Evolutionary conservation across 345 rosid species (phyloP).

Genomic region (Toxicodendron radicans): DNA sequence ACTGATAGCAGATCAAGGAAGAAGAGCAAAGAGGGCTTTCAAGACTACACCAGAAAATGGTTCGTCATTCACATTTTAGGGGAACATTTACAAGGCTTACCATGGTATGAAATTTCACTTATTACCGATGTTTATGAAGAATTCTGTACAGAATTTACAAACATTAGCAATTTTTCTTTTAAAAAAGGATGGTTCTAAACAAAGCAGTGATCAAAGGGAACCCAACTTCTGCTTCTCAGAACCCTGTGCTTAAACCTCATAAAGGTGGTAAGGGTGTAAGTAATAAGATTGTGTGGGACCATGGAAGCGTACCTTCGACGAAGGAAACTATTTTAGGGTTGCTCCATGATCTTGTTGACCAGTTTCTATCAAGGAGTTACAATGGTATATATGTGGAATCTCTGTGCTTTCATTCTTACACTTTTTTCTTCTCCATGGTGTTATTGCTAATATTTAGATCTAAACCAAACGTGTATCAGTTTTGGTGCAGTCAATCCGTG

Average conservation of each 20-base stretch:
- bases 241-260: conserved; percentile 41
- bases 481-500: conserved; percentile 75
- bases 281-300: conserved; percentile 65
- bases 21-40: too few species aligned
- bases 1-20: too few species aligned
- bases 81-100: conserved; percentile 41
- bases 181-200: conserved; percentile 89
- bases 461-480: conserved; percentile 43
- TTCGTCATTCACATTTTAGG: too few species aligned
- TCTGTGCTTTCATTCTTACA: conserved; percentile 13
- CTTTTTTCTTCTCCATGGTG: conserved; percentile 1
- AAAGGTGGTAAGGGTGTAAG: conserved; percentile 41
- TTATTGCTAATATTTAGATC: conserved; percentile 21
- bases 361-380: conserved; percentile 82
- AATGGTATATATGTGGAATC: conserved; percentile 54
- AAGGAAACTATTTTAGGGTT: conserved; percentile 53
- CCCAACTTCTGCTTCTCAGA: conserved; percentile 45
- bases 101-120: conserved; percentile 51
- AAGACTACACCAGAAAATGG: too few species aligned
- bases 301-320: conserved; percentile 48
- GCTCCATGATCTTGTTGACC: conserved; percentile 77
- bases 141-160: conserved; percentile 9
- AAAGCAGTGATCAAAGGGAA: conserved; percentile 69
- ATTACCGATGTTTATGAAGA: conserved; percentile 10
- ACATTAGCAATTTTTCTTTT: conserved; percentile 13